These are phyloP conservation scores for Leptodermis oblonga DNA, from an alignment of 257 asterid genomes.

Conservation along the genomic window DNA sequence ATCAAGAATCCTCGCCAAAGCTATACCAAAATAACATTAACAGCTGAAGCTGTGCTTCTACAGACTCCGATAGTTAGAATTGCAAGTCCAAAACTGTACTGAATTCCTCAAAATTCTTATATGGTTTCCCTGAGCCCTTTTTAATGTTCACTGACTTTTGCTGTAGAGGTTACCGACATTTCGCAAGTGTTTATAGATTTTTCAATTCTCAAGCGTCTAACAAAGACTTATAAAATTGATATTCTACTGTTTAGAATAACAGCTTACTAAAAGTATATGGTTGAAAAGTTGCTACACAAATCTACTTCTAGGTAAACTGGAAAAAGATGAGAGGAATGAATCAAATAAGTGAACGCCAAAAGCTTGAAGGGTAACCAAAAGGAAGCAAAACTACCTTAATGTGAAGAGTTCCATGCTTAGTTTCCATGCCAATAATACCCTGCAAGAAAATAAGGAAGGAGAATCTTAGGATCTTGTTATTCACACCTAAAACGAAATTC, in stretches of 20 bases:
- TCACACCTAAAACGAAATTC: not conserved
- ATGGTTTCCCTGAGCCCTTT: not conserved
- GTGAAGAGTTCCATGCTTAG: constrained; percentile 77
- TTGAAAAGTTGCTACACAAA: not conserved
- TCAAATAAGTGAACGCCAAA: not conserved
- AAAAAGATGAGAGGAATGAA: not conserved
- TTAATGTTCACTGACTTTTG: not conserved
- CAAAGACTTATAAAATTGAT: not conserved
- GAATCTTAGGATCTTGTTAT: constrained; percentile 4
- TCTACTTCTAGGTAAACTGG: constrained; percentile 1
- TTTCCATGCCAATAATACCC: constrained; percentile 85
- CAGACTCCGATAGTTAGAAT: not conserved
- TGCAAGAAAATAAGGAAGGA: constrained; percentile 27
- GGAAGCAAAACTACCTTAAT: constrained; percentile 55
- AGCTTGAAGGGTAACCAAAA: not conserved
- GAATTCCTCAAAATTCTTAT: not conserved
- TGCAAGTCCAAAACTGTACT: not conserved
- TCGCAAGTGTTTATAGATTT: not conserved
- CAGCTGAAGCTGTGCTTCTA: not conserved
- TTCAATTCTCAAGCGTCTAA: not conserved
- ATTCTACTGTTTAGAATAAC: not conserved
- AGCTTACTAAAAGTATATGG: not conserved
- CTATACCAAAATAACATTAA: not conserved
- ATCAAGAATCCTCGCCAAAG: not conserved
- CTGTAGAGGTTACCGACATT: not conserved